Evolutionary conservation across 2,329 filamentous ascomycete species (phyloP), one percentile per base, ranked within the genome.

Genomic region (Emergomyces africanus): DNA sequence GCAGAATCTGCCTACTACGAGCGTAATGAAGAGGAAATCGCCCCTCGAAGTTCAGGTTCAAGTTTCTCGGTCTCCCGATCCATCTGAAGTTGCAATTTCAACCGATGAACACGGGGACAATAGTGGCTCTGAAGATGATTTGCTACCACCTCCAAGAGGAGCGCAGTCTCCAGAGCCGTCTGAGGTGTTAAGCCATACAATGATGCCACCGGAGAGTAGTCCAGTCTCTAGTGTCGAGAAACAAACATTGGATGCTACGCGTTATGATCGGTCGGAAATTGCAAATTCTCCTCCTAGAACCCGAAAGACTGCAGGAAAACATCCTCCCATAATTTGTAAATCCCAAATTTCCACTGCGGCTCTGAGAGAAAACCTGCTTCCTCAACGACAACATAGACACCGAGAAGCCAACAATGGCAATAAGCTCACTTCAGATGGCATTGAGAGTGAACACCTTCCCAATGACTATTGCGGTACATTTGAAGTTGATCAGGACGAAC

Each of bases 191-290:
- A 73, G 68, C 54, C 71, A 72, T 57, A 74, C 71, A 12, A 66
- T 74, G 66, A 69, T 67, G 42, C 69, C 71, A 15, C 74, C 74
- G 35, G 61, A 68, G 56, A 76, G 73, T 61, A 74, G 68, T 50
- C 53, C 53, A 14, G 53, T n/a, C 8, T 44, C 25, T 57, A 25
- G 35, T n/a, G 23, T 30, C 9, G 37, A 41, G 23, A 55, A 28
- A 41, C 37, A 18, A 30, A 23, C 5, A 44, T n/a, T n/a, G 18
- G 37, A 55, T 37, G 23, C 35, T 39, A n/a, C 33, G 23, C 23
- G 15, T 28, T 10, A 14, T 42, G 53, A 55, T 9, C 12, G 9
- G n/a, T 12, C 28, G 28, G 23, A 42, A 41, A 37, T 30, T 33
- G 23, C 9, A 25, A 55, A 14, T 2, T 25, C 30, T 10, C n/a